phyloP scores from a whole-genome alignment of 345 rosid species.

The Citrus sp. region DNA sequence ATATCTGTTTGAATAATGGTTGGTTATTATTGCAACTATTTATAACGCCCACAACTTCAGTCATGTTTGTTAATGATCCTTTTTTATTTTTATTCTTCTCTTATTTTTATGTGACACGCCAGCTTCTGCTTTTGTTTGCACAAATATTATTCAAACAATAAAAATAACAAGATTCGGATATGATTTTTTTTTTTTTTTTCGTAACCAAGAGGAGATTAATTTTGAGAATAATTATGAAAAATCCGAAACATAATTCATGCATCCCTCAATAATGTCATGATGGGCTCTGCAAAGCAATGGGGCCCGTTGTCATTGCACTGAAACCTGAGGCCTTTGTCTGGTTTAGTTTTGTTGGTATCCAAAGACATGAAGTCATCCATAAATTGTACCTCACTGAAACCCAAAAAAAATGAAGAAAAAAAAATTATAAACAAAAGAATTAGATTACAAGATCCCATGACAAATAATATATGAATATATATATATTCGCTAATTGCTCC shows the following conservation, averaged over 20 bases:
- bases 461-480: not conserved
- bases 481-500: not conserved
- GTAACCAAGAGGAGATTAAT: not conserved
- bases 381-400: not conserved
- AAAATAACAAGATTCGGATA: no score
- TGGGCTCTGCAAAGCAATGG: conserved; percentile 17
- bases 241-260: not conserved
- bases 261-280: conserved; percentile 20
- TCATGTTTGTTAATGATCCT: not conserved
- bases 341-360: conserved; percentile 33
- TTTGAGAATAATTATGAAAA: not conserved
- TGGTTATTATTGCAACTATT: no score
- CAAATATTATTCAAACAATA: no score
- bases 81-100: no score
- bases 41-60: not conserved
- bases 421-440: conserved; percentile 2
- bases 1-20: no score
- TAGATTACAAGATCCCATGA: conserved; percentile 7
- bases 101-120: not conserved
- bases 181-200: not conserved
- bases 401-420: not conserved
- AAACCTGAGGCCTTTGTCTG: conserved; percentile 38
- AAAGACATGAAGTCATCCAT: conserved; percentile 3
- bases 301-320: conserved; percentile 28
- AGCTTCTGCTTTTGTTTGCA: no score